Evolutionary conservation across 2,329 filamentous ascomycete species (phyloP).

Genomic region (Cytospora schulzeri): DNA sequence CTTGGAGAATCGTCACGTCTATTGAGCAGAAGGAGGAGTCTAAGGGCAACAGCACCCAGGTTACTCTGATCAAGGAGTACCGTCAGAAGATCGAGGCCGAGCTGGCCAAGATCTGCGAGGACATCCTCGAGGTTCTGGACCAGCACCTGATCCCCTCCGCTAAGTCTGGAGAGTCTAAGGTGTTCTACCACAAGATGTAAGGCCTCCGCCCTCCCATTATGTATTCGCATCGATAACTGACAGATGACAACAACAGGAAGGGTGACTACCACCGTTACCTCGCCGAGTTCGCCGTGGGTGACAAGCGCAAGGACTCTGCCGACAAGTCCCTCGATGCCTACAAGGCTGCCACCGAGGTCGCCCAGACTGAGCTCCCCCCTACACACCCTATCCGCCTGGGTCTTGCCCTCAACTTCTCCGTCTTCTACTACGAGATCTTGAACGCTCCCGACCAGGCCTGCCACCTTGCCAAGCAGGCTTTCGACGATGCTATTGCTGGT

Average conservation of each 20-base stretch:
- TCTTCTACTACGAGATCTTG: slow-evolving; percentile 99
- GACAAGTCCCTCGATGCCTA: slow-evolving; percentile 95
- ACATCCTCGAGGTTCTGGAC: slow-evolving; percentile 94
- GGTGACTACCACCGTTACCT: slow-evolving; percentile 99
- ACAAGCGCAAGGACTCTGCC: slow-evolving; percentile 93
- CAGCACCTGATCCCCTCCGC: slow-evolving; percentile 92
- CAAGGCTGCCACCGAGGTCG: slow-evolving; percentile 90
- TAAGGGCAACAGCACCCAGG: slow-evolving; percentile 93
- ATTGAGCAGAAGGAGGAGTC: slow-evolving; percentile 99
- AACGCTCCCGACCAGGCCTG: slow-evolving; percentile 98
- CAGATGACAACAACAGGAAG: slow-evolving; percentile 67
- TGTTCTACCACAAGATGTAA: slow-evolving; percentile 99
- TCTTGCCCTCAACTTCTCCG: slow-evolving; percentile 92
- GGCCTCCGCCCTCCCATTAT: not conserved
- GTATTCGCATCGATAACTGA: slow-evolving; percentile 21
- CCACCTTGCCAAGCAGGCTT: slow-evolving; percentile 94
- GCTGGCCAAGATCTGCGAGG: slow-evolving; percentile 96
- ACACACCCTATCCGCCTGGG: slow-evolving; percentile 93
- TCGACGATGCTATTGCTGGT: slow-evolving; percentile 92
- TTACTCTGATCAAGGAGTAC: slow-evolving; percentile 94
- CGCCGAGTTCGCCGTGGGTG: slow-evolving; percentile 91
- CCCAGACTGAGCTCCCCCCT: slow-evolving; percentile 83
- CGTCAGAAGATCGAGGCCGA: slow-evolving; percentile 97
- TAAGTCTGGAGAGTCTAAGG: slow-evolving; percentile 95
- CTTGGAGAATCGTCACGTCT: slow-evolving; percentile 97